These are phyloP conservation scores for Cocos nucifera DNA, from an alignment of 176 grass and related monocot species.

Conservation along the genomic window DNA sequence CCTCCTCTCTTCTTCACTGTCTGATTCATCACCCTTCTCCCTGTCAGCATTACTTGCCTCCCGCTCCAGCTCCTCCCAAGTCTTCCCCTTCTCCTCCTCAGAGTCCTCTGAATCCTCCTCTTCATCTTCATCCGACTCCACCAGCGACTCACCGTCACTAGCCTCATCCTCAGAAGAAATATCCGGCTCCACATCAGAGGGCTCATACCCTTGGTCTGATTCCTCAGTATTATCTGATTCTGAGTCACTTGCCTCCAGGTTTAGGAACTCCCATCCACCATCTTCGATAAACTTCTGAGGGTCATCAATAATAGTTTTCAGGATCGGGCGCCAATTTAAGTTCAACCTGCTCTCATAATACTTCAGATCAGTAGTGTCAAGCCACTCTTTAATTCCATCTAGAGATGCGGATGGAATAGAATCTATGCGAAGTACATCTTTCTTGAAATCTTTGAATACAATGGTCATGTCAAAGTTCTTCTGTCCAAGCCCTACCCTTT, in stretches of 20 bases:
- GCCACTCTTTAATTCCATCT: slow-evolving; percentile 84
- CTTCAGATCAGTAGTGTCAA: slow-evolving; percentile 85
- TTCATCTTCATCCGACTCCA: slow-evolving; percentile 47
- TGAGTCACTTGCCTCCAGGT: slow-evolving; percentile 87
- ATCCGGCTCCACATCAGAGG: slow-evolving; percentile 61
- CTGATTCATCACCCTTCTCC: slow-evolving; percentile 63
- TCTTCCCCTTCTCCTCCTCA: slow-evolving; percentile 95
- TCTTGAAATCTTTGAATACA: slow-evolving; percentile 91
- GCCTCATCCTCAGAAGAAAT: slow-evolving; percentile 63
- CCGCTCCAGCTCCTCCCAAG: slow-evolving; percentile 76
- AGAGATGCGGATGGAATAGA: slow-evolving; percentile 67
- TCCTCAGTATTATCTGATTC: slow-evolving; percentile 68
- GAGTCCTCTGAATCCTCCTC: slow-evolving; percentile 66
- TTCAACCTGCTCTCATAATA: slow-evolving; percentile 91
- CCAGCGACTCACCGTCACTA: slow-evolving; percentile 41
- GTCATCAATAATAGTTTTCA: slow-evolving; percentile 83
- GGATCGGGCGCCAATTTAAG: slow-evolving; percentile 77
- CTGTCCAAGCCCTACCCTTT: slow-evolving; percentile 69
- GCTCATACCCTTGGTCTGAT: slow-evolving; percentile 77
- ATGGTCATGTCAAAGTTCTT: slow-evolving; percentile 97
- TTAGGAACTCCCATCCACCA: slow-evolving; percentile 82
- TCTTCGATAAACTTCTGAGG: slow-evolving; percentile 82
- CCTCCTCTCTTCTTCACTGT: slow-evolving; percentile 74
- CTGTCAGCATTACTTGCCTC: slow-evolving; percentile 74
- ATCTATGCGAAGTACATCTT: slow-evolving; percentile 73